A percentile compares a stretch with the other conserved stretches of the same genome.
phyloP scores from a whole-genome alignment of 805 yeast genomes.

The Candida montana region DNA sequence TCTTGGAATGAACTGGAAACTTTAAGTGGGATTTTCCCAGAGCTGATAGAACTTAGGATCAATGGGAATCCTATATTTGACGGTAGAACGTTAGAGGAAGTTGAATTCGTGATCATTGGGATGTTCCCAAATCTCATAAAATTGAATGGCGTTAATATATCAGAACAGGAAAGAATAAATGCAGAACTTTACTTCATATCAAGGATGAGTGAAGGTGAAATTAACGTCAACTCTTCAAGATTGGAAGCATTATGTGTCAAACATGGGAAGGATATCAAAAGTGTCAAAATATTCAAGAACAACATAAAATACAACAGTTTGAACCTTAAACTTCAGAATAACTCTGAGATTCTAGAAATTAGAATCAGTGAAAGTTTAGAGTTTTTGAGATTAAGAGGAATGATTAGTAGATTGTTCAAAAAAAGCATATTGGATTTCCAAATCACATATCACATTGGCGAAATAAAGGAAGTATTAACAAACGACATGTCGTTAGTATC shows the following conservation, averaged over 20 bases:
- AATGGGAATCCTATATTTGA: conserved; percentile 46
- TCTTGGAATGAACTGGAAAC: conserved; percentile 47
- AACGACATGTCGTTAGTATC: conserved; percentile 23
- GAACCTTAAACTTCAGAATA: conserved; percentile 4
- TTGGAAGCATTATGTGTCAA: conserved; percentile 33
- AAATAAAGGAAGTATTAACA: conserved; percentile 17
- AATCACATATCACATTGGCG: conserved; percentile 20
- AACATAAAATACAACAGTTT: conserved; percentile 4
- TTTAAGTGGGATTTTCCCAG: conserved; percentile 34
- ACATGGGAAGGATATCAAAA: conserved; percentile 25
- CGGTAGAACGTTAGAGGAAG: conserved; percentile 18
- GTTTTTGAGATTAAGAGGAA: conserved; percentile 31
- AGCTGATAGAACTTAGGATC: conserved; percentile 42
- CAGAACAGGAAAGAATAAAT: conserved; percentile 44
- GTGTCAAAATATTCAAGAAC: background rate
- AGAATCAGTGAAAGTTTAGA: conserved; percentile 27
- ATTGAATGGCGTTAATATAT: conserved; percentile 56
- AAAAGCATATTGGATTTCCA: conserved; percentile 23
- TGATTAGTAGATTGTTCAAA: conserved; percentile 23
- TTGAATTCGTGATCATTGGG: conserved; percentile 37
- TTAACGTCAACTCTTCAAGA: conserved; percentile 25
- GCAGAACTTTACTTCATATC: conserved; percentile 67
- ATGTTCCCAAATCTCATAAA: conserved; percentile 33
- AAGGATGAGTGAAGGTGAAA: conserved; percentile 31
- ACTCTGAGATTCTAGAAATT: conserved; percentile 1